Conservation (phyloP, 2,329 filamentous ascomycete species). For the Rugonectria rugulosa region DNA sequence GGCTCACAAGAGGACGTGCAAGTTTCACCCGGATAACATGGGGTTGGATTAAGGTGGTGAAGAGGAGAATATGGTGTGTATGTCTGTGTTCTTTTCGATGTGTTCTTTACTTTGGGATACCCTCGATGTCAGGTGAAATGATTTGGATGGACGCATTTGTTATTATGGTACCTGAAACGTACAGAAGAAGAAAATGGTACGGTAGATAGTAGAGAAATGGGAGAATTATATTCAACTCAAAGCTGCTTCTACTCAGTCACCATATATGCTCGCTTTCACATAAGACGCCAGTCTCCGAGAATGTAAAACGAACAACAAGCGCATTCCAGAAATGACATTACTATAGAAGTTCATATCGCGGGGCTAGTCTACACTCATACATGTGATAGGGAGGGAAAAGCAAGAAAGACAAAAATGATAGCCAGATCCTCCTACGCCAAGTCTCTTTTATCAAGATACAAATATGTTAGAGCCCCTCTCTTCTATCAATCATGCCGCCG, state of each 20-base stretch:
- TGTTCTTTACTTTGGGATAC: constrained; percentile 9
- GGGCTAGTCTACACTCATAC: constrained; percentile 13
- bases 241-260: too few species aligned
- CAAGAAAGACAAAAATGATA: too few species aligned
- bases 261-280: too few species aligned
- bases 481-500: constrained; percentile 39
- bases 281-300: too few species aligned
- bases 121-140: constrained; percentile 3
- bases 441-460: not conserved
- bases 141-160: not conserved
- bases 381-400: too few species aligned
- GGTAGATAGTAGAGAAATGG: too few species aligned
- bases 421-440: not conserved
- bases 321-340: not conserved
- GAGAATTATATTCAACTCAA: too few species aligned
- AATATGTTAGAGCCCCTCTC: not conserved
- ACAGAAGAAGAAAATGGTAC: too few species aligned
- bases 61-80: not conserved
- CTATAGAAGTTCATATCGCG: not conserved
- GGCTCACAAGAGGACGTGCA: constrained; percentile 40
- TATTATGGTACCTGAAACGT: too few species aligned
- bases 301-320: not conserved
- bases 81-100: not conserved
- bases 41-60: constrained; percentile 5
- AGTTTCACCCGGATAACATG: constrained; percentile 40